Percentiles rank a stretch among this genome's conserved stretches.
Conservation (phyloP, 75 land plant genomes). For the Adiantum capillusveneris region DNA sequence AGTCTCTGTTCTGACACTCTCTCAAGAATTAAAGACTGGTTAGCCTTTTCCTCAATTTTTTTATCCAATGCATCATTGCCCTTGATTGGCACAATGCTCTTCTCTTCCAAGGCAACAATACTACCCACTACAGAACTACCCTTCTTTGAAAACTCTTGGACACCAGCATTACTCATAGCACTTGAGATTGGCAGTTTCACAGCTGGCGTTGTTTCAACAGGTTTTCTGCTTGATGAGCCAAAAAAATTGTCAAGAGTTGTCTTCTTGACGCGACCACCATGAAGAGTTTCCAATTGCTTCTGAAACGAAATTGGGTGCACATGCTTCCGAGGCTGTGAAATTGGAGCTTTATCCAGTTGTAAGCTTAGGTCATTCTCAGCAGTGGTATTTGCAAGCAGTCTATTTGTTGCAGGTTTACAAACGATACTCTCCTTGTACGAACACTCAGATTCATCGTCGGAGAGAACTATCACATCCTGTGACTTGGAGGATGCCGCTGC, state of each 20-base stretch:
- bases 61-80: background rate
- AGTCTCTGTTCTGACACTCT: background rate
- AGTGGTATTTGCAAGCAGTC: background rate
- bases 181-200: too few relatives aligned
- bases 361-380: too few relatives aligned
- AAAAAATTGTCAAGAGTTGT: background rate
- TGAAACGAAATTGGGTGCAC: background rate
- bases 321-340: background rate
- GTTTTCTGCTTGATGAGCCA: background rate
- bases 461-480: conserved; percentile 33
- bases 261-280: background rate
- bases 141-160: background rate
- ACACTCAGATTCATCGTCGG: conserved; percentile 43
- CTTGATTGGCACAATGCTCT: background rate
- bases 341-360: background rate
- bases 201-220: too few relatives aligned
- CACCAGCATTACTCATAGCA: too few relatives aligned
- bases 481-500: background rate
- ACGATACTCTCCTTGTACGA: too few relatives aligned
- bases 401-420: background rate
- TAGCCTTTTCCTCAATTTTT: background rate
- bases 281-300: background rate
- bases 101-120: background rate
- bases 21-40: too few relatives aligned
- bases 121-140: background rate